These are phyloP conservation scores for Sugiyamaella boreocaroliniensis DNA, from an alignment of 805 yeast species.

Conservation along the genomic window DNA sequence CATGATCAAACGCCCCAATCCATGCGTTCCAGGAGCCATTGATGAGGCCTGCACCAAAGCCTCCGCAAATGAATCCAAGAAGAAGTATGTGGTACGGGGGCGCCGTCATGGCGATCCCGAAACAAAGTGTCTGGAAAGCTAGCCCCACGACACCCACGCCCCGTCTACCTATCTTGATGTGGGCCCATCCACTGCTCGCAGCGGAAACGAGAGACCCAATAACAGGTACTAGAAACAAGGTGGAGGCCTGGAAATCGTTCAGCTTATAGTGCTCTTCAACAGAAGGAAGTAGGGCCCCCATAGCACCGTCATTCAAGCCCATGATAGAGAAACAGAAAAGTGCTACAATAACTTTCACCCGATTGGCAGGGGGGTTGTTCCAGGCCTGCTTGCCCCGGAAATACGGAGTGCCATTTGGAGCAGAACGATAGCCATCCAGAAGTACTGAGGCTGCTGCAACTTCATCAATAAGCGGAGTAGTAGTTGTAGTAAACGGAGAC, in stretches of 20 bases:
- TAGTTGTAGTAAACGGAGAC: neutral
- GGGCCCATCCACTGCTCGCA: conserved; percentile 38
- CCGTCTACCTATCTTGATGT: conserved; percentile 40
- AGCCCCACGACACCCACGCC: conserved; percentile 40
- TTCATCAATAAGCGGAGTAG: neutral
- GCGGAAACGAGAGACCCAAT: conserved; percentile 52
- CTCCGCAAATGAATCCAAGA: conserved; percentile 36
- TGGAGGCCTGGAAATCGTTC: conserved; percentile 42
- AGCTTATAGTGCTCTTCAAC: conserved; percentile 44
- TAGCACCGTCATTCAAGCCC: conserved; percentile 55
- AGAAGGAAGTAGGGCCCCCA: conserved; percentile 55
- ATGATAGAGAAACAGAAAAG: conserved; percentile 37
- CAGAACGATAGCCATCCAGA: neutral
- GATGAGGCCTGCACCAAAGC: conserved; percentile 49
- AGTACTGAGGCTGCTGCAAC: neutral
- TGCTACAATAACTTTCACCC: conserved; percentile 10
- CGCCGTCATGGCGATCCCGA: conserved; percentile 32
- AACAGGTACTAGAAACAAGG: conserved; percentile 45
- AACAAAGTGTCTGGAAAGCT: conserved; percentile 34
- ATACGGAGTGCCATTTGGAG: neutral
- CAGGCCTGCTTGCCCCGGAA: conserved; percentile 9
- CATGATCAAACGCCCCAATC: conserved; percentile 41
- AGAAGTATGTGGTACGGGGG: conserved; percentile 40
- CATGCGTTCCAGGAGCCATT: conserved; percentile 54
- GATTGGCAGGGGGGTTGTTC: conserved; percentile 15